Evolutionary conservation across 768 basidiomycete species (phyloP), one percentile per base, ranked within the genome.

Genomic region (Tylopilus vinaceipallidus): DNA sequence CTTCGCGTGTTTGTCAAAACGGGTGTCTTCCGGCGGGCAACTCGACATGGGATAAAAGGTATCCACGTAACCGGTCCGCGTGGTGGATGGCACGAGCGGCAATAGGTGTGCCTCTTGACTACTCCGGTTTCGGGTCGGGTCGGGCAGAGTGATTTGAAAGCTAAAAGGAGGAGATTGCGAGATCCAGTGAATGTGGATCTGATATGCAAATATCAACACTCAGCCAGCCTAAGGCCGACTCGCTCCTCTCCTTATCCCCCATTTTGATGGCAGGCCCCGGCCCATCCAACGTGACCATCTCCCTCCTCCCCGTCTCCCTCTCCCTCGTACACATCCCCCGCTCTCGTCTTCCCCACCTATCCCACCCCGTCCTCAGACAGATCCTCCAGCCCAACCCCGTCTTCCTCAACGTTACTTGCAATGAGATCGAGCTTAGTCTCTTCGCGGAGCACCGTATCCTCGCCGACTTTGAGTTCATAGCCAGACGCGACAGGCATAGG

Each of bases 321-420:
- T 80, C 82, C 45, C 82, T 90, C 62, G 81, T 88, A 42, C 86
- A 84, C 62, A 78, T 90, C 50, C 88, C 88, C 40, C 83, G 86
- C 48, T 73, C 78, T n/a, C 80, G 86, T 44, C 77, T 88, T 14
- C 62, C 74, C 23, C 70, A 75, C 2, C 73, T 87, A 45, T 78
- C 78, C 9, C 78, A 81, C 54, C 79, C 80, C 24, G 63, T 90
- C 63, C 75, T 91, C 54, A 78, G 78, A 52, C 84, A 86, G 65
- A 79, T 89, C 49, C 79, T 89, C 45, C 79, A 79, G 42, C 83
- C 84, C 3, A 73, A 71, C 52, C 82, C 84, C 14, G 75, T 76
- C 6, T 89, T 89, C 64, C 75, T 89, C 62, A 88, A 83, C 59
- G 75, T 89, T 49, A 87, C 86, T 45, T 86, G 79, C 70, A 91